Evolutionary conservation across 2,329 filamentous ascomycete genomes (phyloP), one percentile per base, ranked within the genome.

Genomic region (Huntiella abstrusa): DNA sequence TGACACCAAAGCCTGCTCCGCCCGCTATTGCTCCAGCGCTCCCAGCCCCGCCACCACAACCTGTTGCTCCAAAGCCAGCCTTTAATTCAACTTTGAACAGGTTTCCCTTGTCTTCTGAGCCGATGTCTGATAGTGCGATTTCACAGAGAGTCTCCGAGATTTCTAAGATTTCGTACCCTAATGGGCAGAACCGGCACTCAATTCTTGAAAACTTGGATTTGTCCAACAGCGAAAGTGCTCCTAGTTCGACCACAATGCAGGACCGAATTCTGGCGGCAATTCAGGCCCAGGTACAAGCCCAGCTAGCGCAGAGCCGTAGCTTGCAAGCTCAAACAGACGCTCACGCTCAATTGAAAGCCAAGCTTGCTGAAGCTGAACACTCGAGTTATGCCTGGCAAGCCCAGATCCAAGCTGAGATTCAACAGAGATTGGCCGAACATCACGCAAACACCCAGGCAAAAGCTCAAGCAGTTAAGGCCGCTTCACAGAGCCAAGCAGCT

Each of bases 241-340:
- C 42, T 22, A 44, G 28, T n/a, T 22, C 39, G n/a, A 47, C 36
- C 13, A 49, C 46, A 17, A 47, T 49, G 48, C 44, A 49, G 16
- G 44, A 44, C 13, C 48, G 43, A 7, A 49, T 49, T 35, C 40
- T 49, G 12, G 48, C 48, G 4, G 43, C 46, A 33, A 49, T 49
- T n/a, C 48, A 59, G n/a, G 52, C 56, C 0, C 60, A 65, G 6
- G 52, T 70, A 1, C 65, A 67, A 2, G 52, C 54, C 0, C 49
- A 62, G 5, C 53, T 62, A 12, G 40, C 45, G 12, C 48, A 46
- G 34, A 36, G 44, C 13, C 28, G 44, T 11, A 43, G 36, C n/a
- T 42, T 43, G 3, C 47, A 49, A 33, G 33, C 19, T 13, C 41
- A 39, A n/a, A 43, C 47, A 5, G 38, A 49, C 11, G 47, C 48